Evolutionary conservation across 1,284 basidiomycete genomes (phyloP), one percentile per base, ranked within the genome.

Genomic region (Heliocybe sulcata): DNA sequence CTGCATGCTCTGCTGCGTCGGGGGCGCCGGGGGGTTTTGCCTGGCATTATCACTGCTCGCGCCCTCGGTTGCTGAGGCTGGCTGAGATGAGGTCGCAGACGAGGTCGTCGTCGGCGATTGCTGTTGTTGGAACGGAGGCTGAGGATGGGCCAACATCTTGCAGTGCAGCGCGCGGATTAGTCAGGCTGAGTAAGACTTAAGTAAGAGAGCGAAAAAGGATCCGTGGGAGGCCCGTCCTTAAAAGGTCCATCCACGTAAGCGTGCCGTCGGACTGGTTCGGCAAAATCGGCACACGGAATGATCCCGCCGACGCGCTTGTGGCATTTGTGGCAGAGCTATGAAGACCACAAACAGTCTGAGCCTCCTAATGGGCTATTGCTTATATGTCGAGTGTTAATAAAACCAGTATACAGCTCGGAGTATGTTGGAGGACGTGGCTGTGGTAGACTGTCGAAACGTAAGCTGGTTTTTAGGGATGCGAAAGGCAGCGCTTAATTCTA

Each of bases 131-230:
- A 42, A 42, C 8, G 4, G 38, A 42, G 38, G 38, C 38, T 42
- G 38, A 42, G 38, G 16, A 42, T 42, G 38, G 38, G 38, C 38
- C 38, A 42, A 42, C 38, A 42, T 42, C 4, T 42, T 16, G 38
- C 38, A 42, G 38, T 20, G 38, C 38, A 42, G 38, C 38, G 38
- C 16, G 19, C 38, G 38, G 38, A 42, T 42, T 42, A 42, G 38
- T 42, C 38, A 42, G 38, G 38, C 38, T 42, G 38, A 42, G 38
- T 42, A 42, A 42, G 38, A 42, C 38, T 42, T 42, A 42, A 42
- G 38, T 42, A 42, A 42, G 38, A 42, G 38, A 16, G 38, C 16
- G 19, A 42, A 16, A 42, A 42, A 42, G 38, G 38, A 16, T 6
- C 19, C 38, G 38, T 42, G 38, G 38, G 38, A 42, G 8, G 16